A percentile compares a stretch with the other conserved stretches of the same genome.
These are phyloP conservation scores for Aechmea fasciata DNA, from an alignment of 176 grass and related monocot genomes.

Conservation along the genomic window DNA sequence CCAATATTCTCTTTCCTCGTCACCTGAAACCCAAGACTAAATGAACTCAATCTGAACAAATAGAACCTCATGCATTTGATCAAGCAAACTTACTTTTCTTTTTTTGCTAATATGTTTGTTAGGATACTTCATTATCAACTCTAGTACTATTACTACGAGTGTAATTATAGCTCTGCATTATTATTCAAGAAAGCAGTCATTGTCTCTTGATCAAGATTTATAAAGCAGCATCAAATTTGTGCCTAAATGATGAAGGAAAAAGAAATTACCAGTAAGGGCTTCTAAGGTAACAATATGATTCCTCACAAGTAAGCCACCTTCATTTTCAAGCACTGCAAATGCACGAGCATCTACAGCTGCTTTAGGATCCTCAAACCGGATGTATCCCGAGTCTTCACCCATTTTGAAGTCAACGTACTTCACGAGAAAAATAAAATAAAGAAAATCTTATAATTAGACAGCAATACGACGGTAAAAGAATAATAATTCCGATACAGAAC, in stretches of 20 bases:
- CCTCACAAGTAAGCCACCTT: slow-evolving; percentile 72
- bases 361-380: slow-evolving; percentile 69
- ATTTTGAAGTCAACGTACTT: slow-evolving; percentile 84
- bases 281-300: slow-evolving; percentile 63
- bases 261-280: slow-evolving; percentile 53
- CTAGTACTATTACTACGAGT: too few relatives aligned
- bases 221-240: neutral
- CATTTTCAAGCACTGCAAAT: slow-evolving; percentile 60
- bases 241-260: neutral
- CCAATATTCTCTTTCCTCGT: slow-evolving; percentile 93
- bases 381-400: slow-evolving; percentile 69
- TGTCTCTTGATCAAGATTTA: neutral
- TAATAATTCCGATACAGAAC: neutral
- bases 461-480: neutral
- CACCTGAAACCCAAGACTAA: slow-evolving; percentile 44
- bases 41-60: neutral
- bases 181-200: too few relatives aligned
- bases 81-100: too few relatives aligned
- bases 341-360: slow-evolving; percentile 68
- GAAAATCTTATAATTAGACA: neutral
- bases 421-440: slow-evolving; percentile 5
- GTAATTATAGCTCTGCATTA: too few relatives aligned
- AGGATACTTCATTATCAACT: too few relatives aligned
- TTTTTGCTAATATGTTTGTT: too few relatives aligned
- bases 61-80: neutral